Conservation (phyloP, 2,329 filamentous ascomycete species). For the Aspergillus quadrilineatus region DNA sequence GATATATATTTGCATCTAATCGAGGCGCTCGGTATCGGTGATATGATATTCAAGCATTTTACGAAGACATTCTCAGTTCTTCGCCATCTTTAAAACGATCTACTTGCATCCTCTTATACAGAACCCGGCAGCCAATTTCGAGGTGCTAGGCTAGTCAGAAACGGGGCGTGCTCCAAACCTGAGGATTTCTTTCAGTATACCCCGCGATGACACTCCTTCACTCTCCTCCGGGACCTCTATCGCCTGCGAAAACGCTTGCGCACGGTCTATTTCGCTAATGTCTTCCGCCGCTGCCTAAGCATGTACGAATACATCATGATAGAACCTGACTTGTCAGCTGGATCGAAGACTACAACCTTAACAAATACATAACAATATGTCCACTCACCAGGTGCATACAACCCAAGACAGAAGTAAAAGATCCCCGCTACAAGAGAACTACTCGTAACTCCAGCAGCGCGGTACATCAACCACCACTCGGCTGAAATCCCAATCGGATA, state of each 20-base stretch:
- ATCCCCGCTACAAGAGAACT: conserved; percentile 15
- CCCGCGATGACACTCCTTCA: background rate
- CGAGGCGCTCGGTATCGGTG: conserved; percentile 5
- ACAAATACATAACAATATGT: background rate
- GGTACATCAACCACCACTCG: conserved; percentile 33
- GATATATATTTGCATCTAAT: conserved; percentile 6
- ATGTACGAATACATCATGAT: conserved; percentile 35
- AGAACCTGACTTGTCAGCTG: conserved; percentile 20
- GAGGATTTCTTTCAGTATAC: background rate
- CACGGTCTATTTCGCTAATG: conserved; percentile 11
- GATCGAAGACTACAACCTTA: background rate
- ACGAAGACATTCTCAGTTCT: background rate
- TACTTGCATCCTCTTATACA: background rate
- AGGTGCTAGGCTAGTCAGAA: background rate
- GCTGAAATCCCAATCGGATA: conserved; percentile 31
- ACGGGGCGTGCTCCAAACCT: background rate
- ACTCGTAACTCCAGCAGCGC: conserved; percentile 17
- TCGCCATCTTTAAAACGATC: background rate
- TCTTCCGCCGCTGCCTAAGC: conserved; percentile 30
- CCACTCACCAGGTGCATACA: conserved; percentile 30
- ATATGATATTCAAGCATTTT: background rate
- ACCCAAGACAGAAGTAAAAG: conserved; percentile 28
- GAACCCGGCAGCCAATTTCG: too few species aligned
- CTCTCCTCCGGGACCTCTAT: background rate
- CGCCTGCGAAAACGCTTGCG: background rate